Evolutionary conservation across 1,284 basidiomycete genomes (phyloP).

Genomic region (Ceratobasidium sp.): DNA sequence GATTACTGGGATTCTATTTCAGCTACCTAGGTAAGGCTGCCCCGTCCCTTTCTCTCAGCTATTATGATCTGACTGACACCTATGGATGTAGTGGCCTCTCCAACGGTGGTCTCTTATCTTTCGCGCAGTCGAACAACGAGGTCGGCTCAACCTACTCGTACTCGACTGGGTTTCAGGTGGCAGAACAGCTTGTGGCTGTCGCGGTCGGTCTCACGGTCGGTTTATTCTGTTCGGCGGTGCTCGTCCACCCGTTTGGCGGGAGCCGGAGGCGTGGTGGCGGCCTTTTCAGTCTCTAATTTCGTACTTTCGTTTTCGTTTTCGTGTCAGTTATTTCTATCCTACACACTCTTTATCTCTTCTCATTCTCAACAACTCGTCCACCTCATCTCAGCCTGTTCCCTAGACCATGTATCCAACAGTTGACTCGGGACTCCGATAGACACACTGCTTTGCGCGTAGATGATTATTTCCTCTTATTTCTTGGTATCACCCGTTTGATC

Average conservation of each 20-base stretch:
- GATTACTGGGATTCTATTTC: slow-evolving; percentile 59
- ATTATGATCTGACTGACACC: slow-evolving; percentile 38
- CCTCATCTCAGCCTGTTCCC: slow-evolving; percentile 8
- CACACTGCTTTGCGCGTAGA: slow-evolving; percentile 5
- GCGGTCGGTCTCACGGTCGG: slow-evolving; percentile 80
- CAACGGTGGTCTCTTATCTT: slow-evolving; percentile 85
- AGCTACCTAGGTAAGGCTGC: slow-evolving; percentile 24
- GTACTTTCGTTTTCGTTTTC: not conserved
- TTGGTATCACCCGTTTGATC: not conserved
- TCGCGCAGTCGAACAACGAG: slow-evolving; percentile 68
- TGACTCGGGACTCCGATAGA: slow-evolving; percentile 32
- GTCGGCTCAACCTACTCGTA: slow-evolving; percentile 66
- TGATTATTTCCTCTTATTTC: not conserved
- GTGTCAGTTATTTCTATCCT: slow-evolving; percentile 54
- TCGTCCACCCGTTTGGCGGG: slow-evolving; percentile 63
- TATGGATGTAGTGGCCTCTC: slow-evolving; percentile 87
- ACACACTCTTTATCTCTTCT: not conserved
- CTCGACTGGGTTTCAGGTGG: slow-evolving; percentile 75
- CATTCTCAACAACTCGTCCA: not conserved
- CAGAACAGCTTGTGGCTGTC: slow-evolving; percentile 73
- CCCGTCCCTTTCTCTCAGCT: not conserved
- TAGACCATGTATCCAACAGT: slow-evolving; percentile 29
- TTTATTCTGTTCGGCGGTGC: slow-evolving; percentile 65
- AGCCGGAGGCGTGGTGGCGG: slow-evolving; percentile 57
- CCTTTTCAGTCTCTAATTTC: slow-evolving; percentile 52